These are phyloP conservation scores for Deuterostichococcus epilithicus DNA, from an alignment of 139 green algal genomes.

Conservation along the genomic window DNA sequence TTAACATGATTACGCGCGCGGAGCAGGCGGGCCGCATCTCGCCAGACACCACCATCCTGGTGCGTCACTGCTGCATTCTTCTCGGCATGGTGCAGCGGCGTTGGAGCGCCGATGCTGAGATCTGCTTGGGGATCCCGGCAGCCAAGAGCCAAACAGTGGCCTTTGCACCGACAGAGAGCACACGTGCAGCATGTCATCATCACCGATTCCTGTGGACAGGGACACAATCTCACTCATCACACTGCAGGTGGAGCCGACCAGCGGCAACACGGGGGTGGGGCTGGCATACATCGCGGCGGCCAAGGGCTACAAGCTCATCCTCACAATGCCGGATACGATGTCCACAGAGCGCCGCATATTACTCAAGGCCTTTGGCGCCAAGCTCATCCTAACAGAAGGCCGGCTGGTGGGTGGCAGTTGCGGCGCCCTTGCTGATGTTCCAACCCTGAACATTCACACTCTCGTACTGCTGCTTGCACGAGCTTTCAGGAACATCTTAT, in stretches of 20 bases:
- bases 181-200: neutral
- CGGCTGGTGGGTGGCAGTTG: slow-evolving; percentile 17
- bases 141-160: neutral
- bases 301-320: slow-evolving; percentile 90
- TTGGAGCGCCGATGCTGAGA: neutral
- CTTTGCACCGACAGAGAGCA: neutral
- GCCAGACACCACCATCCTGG: slow-evolving; percentile 69
- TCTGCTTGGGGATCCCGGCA: neutral
- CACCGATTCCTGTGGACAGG: no score
- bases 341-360: slow-evolving; percentile 91
- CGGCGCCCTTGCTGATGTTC: neutral
- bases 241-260: slow-evolving; percentile 82
- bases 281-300: slow-evolving; percentile 93
- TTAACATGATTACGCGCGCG: slow-evolving; percentile 73
- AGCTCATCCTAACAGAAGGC: slow-evolving; percentile 84
- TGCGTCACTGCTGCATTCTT: slow-evolving; percentile 15
- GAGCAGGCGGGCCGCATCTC: slow-evolving; percentile 75
- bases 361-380: slow-evolving; percentile 82
- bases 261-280: slow-evolving; percentile 85
- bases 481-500: neutral
- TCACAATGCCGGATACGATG: slow-evolving; percentile 99
- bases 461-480: neutral
- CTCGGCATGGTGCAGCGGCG: neutral
- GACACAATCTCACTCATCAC: neutral
- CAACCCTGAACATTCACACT: neutral